These are phyloP conservation scores for Xylariomycetidae sp. DNA, from an alignment of 2,329 filamentous ascomycete species.

Conservation along the genomic window DNA sequence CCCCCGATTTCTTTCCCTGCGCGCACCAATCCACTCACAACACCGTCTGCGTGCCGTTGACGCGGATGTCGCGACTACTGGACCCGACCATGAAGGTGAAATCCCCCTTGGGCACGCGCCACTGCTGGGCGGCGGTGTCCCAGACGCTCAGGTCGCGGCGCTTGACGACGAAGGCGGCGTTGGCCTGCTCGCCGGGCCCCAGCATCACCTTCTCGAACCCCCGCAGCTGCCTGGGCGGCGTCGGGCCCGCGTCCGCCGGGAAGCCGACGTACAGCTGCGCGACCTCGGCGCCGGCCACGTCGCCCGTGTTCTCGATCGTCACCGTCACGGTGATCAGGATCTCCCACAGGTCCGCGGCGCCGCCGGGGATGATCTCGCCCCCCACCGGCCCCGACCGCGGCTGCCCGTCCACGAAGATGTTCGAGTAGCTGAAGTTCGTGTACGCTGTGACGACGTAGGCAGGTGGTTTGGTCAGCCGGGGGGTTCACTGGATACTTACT, in stretches of 20 bases:
- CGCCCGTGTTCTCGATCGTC: conserved; percentile 60
- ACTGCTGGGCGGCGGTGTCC: conserved; percentile 54
- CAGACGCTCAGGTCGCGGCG: conserved; percentile 60
- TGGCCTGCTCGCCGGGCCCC: conserved; percentile 38
- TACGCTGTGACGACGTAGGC: conserved; percentile 42
- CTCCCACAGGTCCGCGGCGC: conserved; percentile 40
- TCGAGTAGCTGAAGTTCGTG: conserved; percentile 58
- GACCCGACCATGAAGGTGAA: conserved; percentile 39
- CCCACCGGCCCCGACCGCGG: conserved; percentile 34
- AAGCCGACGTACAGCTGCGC: conserved; percentile 53
- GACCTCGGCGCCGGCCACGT: conserved; percentile 56
- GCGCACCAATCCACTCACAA: conserved; percentile 5
- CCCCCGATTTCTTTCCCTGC: background rate
- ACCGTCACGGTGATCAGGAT: conserved; percentile 45
- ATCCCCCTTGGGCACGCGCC: conserved; percentile 33
- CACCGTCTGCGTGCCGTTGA: conserved; percentile 29
- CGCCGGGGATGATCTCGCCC: conserved; percentile 35
- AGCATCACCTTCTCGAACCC: conserved; percentile 57
- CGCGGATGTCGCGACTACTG: conserved; percentile 39
- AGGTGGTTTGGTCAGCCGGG: background rate
- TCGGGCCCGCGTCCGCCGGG: conserved; percentile 32
- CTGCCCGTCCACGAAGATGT: conserved; percentile 35
- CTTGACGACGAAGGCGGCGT: conserved; percentile 46
- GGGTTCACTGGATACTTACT: no score
- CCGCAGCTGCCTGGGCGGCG: conserved; percentile 46